These are phyloP conservation scores for Sistotremastrum suecicum DNA, from an alignment of 768 basidiomycete species.

Conservation along the genomic window DNA sequence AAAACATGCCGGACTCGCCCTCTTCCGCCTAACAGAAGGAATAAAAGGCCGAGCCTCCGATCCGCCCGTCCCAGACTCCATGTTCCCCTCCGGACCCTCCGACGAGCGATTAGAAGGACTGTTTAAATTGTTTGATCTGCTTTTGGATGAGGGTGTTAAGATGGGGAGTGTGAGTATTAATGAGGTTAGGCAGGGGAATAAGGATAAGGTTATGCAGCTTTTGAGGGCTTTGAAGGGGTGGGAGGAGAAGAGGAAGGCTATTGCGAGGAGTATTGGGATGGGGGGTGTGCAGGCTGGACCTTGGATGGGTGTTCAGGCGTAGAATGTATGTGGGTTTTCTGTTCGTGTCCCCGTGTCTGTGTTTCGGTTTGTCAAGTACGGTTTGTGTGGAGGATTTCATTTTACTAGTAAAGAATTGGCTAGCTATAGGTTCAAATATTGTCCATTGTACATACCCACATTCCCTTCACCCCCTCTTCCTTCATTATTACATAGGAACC, in stretches of 20 bases:
- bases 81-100: slow-evolving; percentile 51
- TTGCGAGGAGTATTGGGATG: slow-evolving; percentile 38
- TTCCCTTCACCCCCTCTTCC: no score
- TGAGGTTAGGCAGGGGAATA: slow-evolving; percentile 72
- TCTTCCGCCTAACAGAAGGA: slow-evolving; percentile 77
- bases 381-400: no score
- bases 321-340: no score
- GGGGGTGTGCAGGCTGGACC: slow-evolving; percentile 13
- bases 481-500: no score
- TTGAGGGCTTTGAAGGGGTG: slow-evolving; percentile 62
- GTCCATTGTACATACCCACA: no score
- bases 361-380: no score
- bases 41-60: slow-evolving; percentile 51
- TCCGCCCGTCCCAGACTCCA: slow-evolving; percentile 64
- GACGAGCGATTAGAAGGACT: slow-evolving; percentile 81
- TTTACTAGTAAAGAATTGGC: no score
- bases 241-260: slow-evolving; percentile 60
- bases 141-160: slow-evolving; percentile 83
- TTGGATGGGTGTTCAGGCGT: slow-evolving; percentile 3
- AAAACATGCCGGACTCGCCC: slow-evolving; percentile 54
- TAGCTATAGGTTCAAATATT: no score
- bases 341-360: no score
- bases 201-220: slow-evolving; percentile 69
- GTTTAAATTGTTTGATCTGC: slow-evolving; percentile 81
- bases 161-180: slow-evolving; percentile 91